A percentile compares a stretch with the other conserved stretches of the same genome.
These are phyloP conservation scores for Pyricularia pennisetigena DNA, from an alignment of 2,329 filamentous ascomycete species.

Conservation along the genomic window DNA sequence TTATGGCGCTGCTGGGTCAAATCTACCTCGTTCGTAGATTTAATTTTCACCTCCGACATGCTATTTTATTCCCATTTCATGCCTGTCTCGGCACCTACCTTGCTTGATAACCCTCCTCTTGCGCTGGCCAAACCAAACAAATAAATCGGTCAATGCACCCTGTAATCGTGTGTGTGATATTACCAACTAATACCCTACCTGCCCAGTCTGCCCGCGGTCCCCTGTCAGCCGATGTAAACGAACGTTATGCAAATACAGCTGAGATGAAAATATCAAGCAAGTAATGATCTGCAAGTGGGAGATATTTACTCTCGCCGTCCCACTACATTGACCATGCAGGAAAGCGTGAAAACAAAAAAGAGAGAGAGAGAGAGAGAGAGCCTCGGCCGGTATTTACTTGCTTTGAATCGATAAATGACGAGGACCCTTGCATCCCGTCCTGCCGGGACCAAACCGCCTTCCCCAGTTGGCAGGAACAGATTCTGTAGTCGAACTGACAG, in stretches of 20 bases:
- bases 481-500: too few species aligned
- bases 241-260: background rate
- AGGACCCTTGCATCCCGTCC: background rate
- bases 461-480: background rate
- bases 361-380: background rate
- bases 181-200: background rate
- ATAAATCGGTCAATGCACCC: background rate
- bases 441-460: background rate
- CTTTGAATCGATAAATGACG: background rate
- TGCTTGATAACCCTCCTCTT: background rate
- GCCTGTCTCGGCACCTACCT: background rate
- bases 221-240: background rate
- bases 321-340: background rate
- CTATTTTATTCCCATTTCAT: background rate
- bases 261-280: background rate
- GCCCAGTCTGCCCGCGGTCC: background rate
- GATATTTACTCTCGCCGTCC: background rate
- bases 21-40: background rate
- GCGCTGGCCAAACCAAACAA: background rate
- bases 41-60: background rate
- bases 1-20: background rate
- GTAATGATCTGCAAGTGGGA: background rate
- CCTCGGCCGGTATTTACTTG: background rate
- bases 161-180: background rate
- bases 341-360: too few species aligned